Evolutionary conservation across 805 yeast species (phyloP), one percentile per base, ranked within the genome.

Genomic region (Pichia californica): DNA sequence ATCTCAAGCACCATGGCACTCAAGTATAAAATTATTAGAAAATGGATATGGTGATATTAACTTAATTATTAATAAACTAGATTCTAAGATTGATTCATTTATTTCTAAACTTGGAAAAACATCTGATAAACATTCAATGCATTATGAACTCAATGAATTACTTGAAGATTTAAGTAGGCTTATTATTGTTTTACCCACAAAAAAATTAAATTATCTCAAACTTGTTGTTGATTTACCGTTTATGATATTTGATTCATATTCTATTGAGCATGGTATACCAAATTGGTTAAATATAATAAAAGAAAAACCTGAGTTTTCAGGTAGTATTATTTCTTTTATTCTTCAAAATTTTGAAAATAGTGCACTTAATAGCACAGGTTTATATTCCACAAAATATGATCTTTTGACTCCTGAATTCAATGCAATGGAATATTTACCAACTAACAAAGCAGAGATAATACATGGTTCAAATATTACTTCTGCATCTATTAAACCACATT

Each of bases 361-460:
- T 1, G 75, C 88, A 35, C 70, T 74, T 29, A 64, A 70, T 26
- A 65, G 66, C 23, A 66, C 66, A 32, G 97, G 98, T 4, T 59
- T 91, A 10, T 89, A 76, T 59, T 74, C 81, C 7, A 69, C 66
- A 5, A 53, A 62, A 6, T 64, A 65, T 50, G 95, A 88, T 58
- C 58, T 77, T 7, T 55, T 53, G 1, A 66, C 71, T 43, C 81
- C 91, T 20, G 85, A 81, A 43, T 81, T 70, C 59, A 65, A 76
- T 50, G 72, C 70, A 40, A 93, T 93, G 99, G 93, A 86, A 50
- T 93, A 93, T 54, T 67, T 88, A 1, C 97, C 99, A 10, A 80
- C 94, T 36, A 81, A 83, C 62, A 81, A 78, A 51, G 68, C 69
- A 36, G 70, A 68, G 7, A 71, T 81, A 7, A 74, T 75, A 42